Evolutionary conservation across 2,329 filamentous ascomycete species (phyloP), one percentile per base, ranked within the genome.

Genomic region (Stemphylium lycopersici): DNA sequence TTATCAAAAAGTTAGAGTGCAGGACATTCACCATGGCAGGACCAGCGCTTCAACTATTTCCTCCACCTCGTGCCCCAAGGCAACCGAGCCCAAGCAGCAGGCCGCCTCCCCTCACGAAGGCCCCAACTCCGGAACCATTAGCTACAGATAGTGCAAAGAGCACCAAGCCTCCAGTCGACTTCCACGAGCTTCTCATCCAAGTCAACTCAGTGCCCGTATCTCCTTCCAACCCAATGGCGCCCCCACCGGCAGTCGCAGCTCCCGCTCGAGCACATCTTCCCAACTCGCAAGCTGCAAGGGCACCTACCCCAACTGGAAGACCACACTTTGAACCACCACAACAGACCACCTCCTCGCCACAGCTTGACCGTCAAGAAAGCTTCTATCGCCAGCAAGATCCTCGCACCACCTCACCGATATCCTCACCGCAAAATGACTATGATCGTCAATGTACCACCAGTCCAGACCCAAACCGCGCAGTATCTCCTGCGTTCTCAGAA

Each of bases 161-260:
- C 46, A 59, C 65, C 22, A 72, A 70, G 37, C 56, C 67, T 40
- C 66, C 67, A 39, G 53, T 59, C 33, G 73, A 76, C 59, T 74
- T 76, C 42, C 74, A 77, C 49, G 73, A 76, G 48, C 70, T 77
- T 40, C 61, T 77, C 41, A 70, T 77, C 15, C 72, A 76, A 49
- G 71, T 76, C 66, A 72, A 75, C 46, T 73, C 74, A 16, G 67
- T 69, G n/a, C 70, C 71, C 37, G 66, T 71, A 7, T 73, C 72
- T 8, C 67, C 70, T 11, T 64, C 69, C n/a, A 66, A 57, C 32
- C 56, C 62, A 44, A 62, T 67, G 54, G 60, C 64, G 36, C 55
- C 64, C 26, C 62, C 59, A 22, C 48, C 65, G 42, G 41, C 61
- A 26, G 53, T 71, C 26, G 44, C 64, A 34, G 46, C 68, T 38